Evolutionary conservation across 768 basidiomycete species (phyloP).

Genomic region (Terana coerulea): DNA sequence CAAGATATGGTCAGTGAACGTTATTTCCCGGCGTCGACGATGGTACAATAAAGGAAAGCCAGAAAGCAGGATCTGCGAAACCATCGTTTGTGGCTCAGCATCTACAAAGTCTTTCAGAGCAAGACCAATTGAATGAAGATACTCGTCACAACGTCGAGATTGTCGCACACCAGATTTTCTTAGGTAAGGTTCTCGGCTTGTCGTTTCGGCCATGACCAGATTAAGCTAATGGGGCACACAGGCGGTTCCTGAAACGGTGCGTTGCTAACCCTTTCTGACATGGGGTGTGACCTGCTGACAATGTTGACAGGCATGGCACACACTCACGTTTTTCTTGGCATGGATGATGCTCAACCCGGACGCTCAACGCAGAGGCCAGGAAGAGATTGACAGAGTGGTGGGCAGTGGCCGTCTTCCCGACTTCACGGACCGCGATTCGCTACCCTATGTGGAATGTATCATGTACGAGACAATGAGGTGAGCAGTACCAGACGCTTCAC

Average conservation of each 20-base stretch:
- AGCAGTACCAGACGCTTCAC: neutral
- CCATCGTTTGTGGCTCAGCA: no score
- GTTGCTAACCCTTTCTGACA: neutral
- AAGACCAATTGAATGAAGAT: neutral
- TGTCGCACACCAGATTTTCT: neutral
- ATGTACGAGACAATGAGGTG: constrained; percentile 12
- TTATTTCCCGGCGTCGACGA: neutral
- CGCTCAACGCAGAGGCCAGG: constrained; percentile 22
- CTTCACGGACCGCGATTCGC: constrained; percentile 20
- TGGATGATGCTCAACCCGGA: constrained; percentile 7
- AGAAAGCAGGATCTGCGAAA: no score
- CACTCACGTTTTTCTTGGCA: neutral
- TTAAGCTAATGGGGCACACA: constrained; percentile 20
- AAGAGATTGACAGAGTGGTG: constrained; percentile 24
- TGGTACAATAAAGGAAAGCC: neutral
- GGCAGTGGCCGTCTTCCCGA: constrained; percentile 25
- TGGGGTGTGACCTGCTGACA: neutral
- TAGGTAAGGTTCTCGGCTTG: constrained; percentile 7
- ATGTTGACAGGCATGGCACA: neutral
- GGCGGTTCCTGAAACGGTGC: neutral
- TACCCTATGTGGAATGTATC: constrained; percentile 25
- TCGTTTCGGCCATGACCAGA: constrained; percentile 13
- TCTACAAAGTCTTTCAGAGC: no score
- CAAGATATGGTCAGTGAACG: neutral
- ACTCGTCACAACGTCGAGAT: neutral